Evolutionary conservation across 495 filamentous ascomycete genomes (phyloP).

Genomic region (Aspergillus hancockii): DNA sequence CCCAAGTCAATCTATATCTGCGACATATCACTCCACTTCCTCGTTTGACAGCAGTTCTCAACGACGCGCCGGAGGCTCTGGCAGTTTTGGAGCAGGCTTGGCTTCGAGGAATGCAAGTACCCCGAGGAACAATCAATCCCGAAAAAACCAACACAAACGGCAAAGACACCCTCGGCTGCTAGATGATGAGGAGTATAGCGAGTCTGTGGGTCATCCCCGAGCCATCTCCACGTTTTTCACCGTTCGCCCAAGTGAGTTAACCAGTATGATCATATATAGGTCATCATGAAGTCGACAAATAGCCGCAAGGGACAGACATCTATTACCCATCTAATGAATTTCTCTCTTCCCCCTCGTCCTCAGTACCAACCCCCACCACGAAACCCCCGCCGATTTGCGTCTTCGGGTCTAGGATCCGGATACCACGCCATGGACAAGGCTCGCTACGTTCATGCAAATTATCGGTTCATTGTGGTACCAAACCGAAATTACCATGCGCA

Average conservation of each 20-base stretch:
- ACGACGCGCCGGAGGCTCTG: slow-evolving; percentile 62
- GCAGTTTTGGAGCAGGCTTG: slow-evolving; percentile 62
- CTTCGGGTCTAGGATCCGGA: slow-evolving; percentile 86
- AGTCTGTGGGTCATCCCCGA: slow-evolving; percentile 58
- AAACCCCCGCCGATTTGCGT: slow-evolving; percentile 63
- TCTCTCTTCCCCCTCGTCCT: slow-evolving; percentile 77
- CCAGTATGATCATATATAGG: slow-evolving; percentile 36
- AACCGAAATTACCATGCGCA: slow-evolving; percentile 76
- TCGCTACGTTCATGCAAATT: slow-evolving; percentile 95
- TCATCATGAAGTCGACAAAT: slow-evolving; percentile 78
- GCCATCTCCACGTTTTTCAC: slow-evolving; percentile 10
- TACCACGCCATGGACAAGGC: slow-evolving; percentile 92
- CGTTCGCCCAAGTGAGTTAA: slow-evolving; percentile 22
- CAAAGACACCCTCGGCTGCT: slow-evolving; percentile 56
- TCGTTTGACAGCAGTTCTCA: slow-evolving; percentile 55
- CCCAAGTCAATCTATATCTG: slow-evolving; percentile 37
- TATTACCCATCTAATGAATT: slow-evolving; percentile 95
- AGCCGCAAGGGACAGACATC: slow-evolving; percentile 91
- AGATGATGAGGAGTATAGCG: slow-evolving; percentile 82
- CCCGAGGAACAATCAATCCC: slow-evolving; percentile 70
- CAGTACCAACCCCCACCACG: slow-evolving; percentile 61
- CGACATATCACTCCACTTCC: slow-evolving; percentile 39
- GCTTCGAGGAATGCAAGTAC: slow-evolving; percentile 52
- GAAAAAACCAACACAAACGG: slow-evolving; percentile 71
- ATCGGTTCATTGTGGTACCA: slow-evolving; percentile 92